A percentile compares a stretch with the other conserved stretches of the same genome.
These are phyloP conservation scores for Heracleum sosnowskyi DNA, from an alignment of 129 eudicot species.

Conservation along the genomic window DNA sequence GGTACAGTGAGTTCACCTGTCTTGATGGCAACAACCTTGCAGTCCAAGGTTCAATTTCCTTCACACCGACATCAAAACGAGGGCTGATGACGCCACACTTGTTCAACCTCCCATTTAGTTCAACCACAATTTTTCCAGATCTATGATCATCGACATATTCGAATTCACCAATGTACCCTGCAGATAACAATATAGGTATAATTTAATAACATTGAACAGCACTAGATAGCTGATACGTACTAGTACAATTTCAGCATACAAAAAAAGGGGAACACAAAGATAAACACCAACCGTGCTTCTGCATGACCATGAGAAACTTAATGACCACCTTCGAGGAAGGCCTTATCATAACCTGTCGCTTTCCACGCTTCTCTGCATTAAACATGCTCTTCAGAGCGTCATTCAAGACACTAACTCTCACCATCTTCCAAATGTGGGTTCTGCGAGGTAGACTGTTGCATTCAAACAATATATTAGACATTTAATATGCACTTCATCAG, in stretches of 20 bases:
- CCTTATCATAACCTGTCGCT: conserved; percentile 16
- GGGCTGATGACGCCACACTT: conserved; percentile 15
- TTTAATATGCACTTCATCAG: background rate
- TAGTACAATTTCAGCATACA: background rate
- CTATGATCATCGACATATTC: conserved; percentile 14
- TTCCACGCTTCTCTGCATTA: conserved; percentile 13
- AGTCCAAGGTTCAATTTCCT: conserved; percentile 16
- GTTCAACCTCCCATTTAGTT: conserved; percentile 12
- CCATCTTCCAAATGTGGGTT: conserved; percentile 6
- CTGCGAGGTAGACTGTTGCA: background rate
- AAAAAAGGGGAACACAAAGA: background rate
- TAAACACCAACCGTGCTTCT: conserved; percentile 8
- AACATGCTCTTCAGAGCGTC: conserved; percentile 13
- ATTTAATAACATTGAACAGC: background rate
- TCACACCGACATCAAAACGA: conserved; percentile 12
- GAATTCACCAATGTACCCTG: conserved; percentile 13
- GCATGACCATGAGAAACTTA: conserved; percentile 12
- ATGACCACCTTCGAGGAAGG: conserved; percentile 12
- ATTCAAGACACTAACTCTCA: conserved; percentile 10
- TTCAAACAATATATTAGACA: background rate
- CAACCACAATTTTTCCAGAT: conserved; percentile 13
- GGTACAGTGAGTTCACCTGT: background rate
- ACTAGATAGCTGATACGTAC: background rate
- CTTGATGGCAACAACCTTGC: conserved; percentile 11
- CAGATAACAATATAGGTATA: background rate